These are phyloP conservation scores for Hermanozyma aechmeae DNA, from an alignment of 805 yeast genomes.

Conservation along the genomic window DNA sequence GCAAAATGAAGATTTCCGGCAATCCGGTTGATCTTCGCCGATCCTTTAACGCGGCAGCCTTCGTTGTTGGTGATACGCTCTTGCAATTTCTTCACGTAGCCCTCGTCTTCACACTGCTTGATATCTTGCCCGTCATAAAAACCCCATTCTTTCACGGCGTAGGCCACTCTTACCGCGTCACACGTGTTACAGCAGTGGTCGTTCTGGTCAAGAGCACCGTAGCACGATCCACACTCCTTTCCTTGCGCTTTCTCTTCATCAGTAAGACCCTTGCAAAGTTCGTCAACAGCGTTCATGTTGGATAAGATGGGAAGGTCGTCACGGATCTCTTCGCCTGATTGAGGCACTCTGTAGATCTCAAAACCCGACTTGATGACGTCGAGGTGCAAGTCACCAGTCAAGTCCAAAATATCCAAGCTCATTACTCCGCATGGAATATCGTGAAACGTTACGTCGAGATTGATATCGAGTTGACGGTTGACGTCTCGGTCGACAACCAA, in stretches of 20 bases:
- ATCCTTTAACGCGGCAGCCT: conserved; percentile 85
- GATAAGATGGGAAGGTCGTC: conserved; percentile 17
- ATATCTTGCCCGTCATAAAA: conserved; percentile 82
- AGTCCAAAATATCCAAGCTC: conserved; percentile 81
- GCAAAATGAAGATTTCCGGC: conserved; percentile 93
- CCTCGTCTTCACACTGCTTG: conserved; percentile 85
- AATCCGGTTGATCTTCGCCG: conserved; percentile 71
- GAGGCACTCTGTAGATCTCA: conserved; percentile 54
- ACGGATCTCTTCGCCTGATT: conserved; percentile 35
- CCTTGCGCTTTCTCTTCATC: conserved; percentile 27
- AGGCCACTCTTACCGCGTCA: conserved; percentile 71
- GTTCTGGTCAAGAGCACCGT: conserved; percentile 53
- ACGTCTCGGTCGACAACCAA: conserved; percentile 82
- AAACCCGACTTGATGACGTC: conserved; percentile 68
- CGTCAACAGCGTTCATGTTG: conserved; percentile 17
- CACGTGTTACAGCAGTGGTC: conserved; percentile 79
- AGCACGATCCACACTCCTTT: conserved; percentile 73
- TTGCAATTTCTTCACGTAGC: conserved; percentile 59
- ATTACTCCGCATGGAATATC: conserved; percentile 76
- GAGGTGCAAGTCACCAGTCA: conserved; percentile 73
- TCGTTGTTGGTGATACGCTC: conserved; percentile 48
- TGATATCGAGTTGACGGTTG: conserved; percentile 65
- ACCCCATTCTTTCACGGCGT: conserved; percentile 73
- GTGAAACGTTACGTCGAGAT: conserved; percentile 77
- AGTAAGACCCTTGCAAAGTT: conserved; percentile 21